Evolutionary conservation across 177 flowering plant genomes (phyloP), one percentile per base, ranked within the genome.

Genomic region (Vitis hybrid): DNA sequence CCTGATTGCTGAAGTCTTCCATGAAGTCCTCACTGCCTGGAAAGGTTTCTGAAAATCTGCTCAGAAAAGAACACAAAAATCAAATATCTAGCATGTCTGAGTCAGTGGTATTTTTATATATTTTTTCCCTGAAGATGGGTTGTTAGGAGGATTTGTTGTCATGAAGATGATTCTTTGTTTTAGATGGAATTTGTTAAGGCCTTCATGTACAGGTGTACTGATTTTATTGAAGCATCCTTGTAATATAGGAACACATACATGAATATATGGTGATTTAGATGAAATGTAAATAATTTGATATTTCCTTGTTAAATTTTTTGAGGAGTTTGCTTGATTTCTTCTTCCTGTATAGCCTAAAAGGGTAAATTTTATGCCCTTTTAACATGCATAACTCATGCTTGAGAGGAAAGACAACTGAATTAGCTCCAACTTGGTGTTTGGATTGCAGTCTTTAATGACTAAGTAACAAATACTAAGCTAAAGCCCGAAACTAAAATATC

Each of bases 1-100:
- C 8, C 79, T 95, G 52, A 79, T 95, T 33, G 80, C 89, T 16
- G 98, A 95, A 50, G 55, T 93, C 71, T 90, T 95, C 76, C 86
- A 88, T 57, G 96, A 91, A 75, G 82, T 88, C 74, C 92, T 95
- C 18, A 67, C 72, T 70, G 83, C 84, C 51, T 93, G 99, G 99
- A 95, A 91, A 83, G 99, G 98, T 48, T 95, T 95, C 93, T 91
- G 73, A 88, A 62, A 10, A 19, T 39, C 29, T 33, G 26, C 22
- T 19, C 1, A 51, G 3, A 9, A 12, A 10, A 22, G 57, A 22
- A 13, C 19, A 16, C 11, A 20, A 13, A 55, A 57, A 45, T 29
- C 45, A 52, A 65, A 45, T 33, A 5, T 33, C 45, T 5, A 33
- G 29, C 33, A 22, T 75, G 62, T 45, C n/a, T 58, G 39, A 22